Conservation (phyloP, 305 asterid species). For the Solanum hybrid region DNA sequence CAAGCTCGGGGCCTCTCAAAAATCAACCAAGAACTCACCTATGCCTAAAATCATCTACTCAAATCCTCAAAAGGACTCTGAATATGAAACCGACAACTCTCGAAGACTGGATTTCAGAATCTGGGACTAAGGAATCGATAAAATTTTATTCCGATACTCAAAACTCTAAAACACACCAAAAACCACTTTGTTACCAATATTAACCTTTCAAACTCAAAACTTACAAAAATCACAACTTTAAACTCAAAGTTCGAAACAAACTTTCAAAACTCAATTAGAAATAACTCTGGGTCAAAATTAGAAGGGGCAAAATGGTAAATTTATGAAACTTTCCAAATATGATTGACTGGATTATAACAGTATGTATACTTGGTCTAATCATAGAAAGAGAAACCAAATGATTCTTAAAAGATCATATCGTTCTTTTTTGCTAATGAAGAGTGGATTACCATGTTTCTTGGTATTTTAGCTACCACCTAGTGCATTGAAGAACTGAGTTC, state of each 20-base stretch:
- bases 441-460: neutral
- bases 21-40: neutral
- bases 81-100: neutral
- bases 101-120: neutral
- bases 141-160: neutral
- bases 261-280: neutral
- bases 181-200: neutral
- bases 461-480: neutral
- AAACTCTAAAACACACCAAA: neutral
- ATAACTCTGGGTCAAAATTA: neutral
- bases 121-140: neutral
- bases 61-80: neutral
- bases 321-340: neutral
- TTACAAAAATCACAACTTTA: neutral
- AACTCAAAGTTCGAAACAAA: neutral
- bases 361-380: neutral
- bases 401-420: neutral
- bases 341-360: neutral
- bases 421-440: neutral
- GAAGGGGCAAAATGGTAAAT: neutral
- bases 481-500: neutral
- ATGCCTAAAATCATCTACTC: neutral
- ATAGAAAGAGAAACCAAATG: neutral
- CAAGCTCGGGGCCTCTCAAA: neutral
- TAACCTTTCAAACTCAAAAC: neutral